A percentile compares a stretch with the other conserved stretches of the same genome.
phyloP scores from a whole-genome alignment of 805 yeast genomes.

The Kurtzmaniella cleridarum region DNA sequence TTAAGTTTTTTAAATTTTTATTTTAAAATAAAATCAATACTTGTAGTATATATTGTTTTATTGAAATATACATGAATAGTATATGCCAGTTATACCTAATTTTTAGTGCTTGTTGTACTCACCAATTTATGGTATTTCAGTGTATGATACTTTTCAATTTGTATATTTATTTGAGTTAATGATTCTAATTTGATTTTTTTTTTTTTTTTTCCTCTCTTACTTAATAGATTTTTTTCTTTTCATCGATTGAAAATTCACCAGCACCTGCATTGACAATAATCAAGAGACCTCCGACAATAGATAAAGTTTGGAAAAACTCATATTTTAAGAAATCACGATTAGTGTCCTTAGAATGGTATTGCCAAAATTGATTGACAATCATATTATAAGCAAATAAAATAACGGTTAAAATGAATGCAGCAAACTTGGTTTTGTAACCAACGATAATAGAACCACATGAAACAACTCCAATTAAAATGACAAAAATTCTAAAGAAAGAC shows the following conservation, averaged over 20 bases:
- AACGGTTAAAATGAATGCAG: constrained; percentile 67
- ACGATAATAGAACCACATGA: constrained; percentile 75
- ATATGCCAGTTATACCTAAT: too few relatives aligned
- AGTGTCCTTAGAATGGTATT: constrained; percentile 60
- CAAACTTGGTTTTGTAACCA: constrained; percentile 89
- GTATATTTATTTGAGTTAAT: too few relatives aligned
- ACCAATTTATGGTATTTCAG: too few relatives aligned
- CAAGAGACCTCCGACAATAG: constrained; percentile 90
- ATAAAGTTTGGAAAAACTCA: constrained; percentile 90
- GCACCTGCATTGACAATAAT: constrained; percentile 94
- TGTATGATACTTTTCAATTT: too few relatives aligned
- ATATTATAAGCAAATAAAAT: constrained; percentile 73
- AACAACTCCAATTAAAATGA: constrained; percentile 63
- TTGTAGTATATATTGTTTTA: too few relatives aligned
- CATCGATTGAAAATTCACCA: constrained; percentile 88
- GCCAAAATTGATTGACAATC: constrained; percentile 85
- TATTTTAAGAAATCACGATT: constrained; percentile 85
- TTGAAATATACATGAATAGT: too few relatives aligned
- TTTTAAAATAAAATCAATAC: too few relatives aligned
- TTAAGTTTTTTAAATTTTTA: too few relatives aligned
- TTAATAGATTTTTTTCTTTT: constrained; percentile 86
- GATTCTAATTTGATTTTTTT: too few relatives aligned
- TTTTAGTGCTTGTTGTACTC: too few relatives aligned
- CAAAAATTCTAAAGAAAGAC: constrained; percentile 58
- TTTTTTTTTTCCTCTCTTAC: too few relatives aligned